Evolutionary conservation across 192 early-diverging fungal species (phyloP).

Genomic region (Phycomyces blakesleeanus): DNA sequence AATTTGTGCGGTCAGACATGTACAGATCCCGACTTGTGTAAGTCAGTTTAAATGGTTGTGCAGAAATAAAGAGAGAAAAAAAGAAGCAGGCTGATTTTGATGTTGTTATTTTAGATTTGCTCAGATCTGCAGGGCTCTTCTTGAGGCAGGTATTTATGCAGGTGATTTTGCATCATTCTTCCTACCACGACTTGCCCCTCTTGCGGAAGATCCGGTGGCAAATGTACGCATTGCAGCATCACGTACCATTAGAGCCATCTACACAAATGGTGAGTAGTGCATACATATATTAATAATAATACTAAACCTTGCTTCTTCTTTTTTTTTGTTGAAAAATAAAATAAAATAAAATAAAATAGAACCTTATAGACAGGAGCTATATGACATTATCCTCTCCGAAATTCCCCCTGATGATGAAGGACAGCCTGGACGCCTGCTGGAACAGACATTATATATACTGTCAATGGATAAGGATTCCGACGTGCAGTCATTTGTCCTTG

Average conservation of each 20-base stretch:
- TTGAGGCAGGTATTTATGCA: slow-evolving; percentile 56
- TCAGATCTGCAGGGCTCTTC: slow-evolving; percentile 65
- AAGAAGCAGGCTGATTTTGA: slow-evolving; percentile 29
- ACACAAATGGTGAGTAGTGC: slow-evolving; percentile 28
- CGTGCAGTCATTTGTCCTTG: slow-evolving; percentile 28
- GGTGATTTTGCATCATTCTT: slow-evolving; percentile 69
- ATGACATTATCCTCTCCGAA: slow-evolving; percentile 1
- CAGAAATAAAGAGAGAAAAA: no score
- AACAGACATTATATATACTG: slow-evolving; percentile 15
- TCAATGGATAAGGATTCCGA: slow-evolving; percentile 26
- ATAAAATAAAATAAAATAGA: no score
- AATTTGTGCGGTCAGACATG: slow-evolving; percentile 45
- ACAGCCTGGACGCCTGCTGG: slow-evolving; percentile 15
- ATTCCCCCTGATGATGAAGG: neutral
- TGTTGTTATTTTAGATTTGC: slow-evolving; percentile 48
- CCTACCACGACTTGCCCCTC: slow-evolving; percentile 51
- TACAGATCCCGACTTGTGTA: slow-evolving; percentile 55
- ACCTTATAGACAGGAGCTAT: no score
- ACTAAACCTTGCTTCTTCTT: no score
- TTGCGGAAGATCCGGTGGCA: slow-evolving; percentile 60
- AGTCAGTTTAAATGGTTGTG: slow-evolving; percentile 37
- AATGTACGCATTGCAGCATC: slow-evolving; percentile 74
- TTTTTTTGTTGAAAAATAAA: no score
- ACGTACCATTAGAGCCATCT: slow-evolving; percentile 42
- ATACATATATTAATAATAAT: no score